Percentiles rank a stretch among this genome's conserved stretches.
phyloP scores from a whole-genome alignment of 352 stramenopile genomes.

The Phytopythium chamaehyphon region DNA sequence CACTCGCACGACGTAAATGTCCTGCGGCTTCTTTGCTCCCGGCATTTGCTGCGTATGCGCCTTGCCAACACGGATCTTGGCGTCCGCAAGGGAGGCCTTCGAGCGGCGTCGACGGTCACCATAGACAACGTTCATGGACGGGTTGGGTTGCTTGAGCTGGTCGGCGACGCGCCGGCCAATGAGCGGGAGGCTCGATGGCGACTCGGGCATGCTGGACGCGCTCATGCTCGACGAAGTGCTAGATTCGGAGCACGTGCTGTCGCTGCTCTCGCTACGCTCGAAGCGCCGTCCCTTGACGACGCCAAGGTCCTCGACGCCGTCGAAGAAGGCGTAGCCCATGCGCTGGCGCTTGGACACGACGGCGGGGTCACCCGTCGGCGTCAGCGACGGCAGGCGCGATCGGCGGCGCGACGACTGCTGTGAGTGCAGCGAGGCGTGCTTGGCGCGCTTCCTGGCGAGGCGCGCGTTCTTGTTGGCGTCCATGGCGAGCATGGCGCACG shows the following conservation, averaged over 20 bases:
- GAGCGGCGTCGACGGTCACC: conserved; percentile 50
- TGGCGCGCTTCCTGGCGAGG: too few relatives aligned
- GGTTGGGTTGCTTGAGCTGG: conserved; percentile 31
- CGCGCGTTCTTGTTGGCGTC: conserved; percentile 8
- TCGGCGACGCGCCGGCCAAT: conserved; percentile 38
- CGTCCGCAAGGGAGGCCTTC: conserved; percentile 43
- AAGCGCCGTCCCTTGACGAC: conserved; percentile 4
- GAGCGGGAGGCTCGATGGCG: conserved; percentile 15
- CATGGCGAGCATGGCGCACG: conserved; percentile 33
- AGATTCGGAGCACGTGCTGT: background rate
- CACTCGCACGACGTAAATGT: conserved; percentile 75
- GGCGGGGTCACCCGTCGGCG: conserved; percentile 3
- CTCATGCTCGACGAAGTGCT: background rate
- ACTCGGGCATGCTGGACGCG: conserved; percentile 1
- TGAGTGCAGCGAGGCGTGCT: background rate
- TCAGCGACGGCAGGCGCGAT: conserved; percentile 22
- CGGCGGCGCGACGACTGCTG: background rate
- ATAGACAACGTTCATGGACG: conserved; percentile 50
- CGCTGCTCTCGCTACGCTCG: background rate
- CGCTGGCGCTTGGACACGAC: conserved; percentile 7
- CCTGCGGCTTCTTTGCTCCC: conserved; percentile 33
- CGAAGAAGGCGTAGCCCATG: conserved; percentile 9
- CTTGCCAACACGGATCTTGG: conserved; percentile 77
- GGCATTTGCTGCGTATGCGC: conserved; percentile 43
- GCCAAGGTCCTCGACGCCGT: conserved; percentile 1